Base-by-base conservation (phyloP, 1,139 yeast species). In the Yamadazyma atlantica region DNA sequence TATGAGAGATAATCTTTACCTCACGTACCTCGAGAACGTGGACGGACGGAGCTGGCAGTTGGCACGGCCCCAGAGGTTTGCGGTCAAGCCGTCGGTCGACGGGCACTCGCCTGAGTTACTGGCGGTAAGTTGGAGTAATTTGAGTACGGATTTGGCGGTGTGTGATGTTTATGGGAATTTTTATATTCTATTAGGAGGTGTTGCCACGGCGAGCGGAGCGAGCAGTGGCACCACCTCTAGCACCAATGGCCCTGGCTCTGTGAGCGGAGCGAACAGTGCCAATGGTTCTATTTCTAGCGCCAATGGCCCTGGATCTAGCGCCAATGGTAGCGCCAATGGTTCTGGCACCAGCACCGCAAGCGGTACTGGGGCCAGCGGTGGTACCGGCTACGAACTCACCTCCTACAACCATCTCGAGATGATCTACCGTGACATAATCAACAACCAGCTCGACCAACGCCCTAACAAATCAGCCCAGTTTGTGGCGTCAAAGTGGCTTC, bases 31-130 rank as follows among this genome's bases (percentile, higher is more conserved):
- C 37, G 85, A 78, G 46, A 79, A 85, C 46, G 56, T 73, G 12
- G 78, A 82, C 50, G 92, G 90, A 0, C 66, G 67, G 27, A 54
- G 66, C 16, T 85, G 94, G 92, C 79, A 75, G 47, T 59, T 84
- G 41, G 81, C 88, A 0, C 66, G 71, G 4, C 75, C 81, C 6
- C 75, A 70, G 34, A 62, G 64, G 13, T 57, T 75, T 33, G 50
- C 55, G 22, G 55, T 70, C 19, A 64, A 63, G 34, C 62, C 69
- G 52, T 78, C 53, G 64, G 65, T 50, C 17, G 54, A 52, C 27
- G 36, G 39, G 5, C 10, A 22, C 3, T 14, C 40, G 3, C 69
- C 69, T 10, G 62, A 58, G 31, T 44, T 69, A 25, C 44, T 62
- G 3, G 38, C 58, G 26, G 67, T 76, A 4, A 52, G 57, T 18